A percentile compares a stretch with the other conserved stretches of the same genome.
These are phyloP conservation scores for Tephrocybe sp. DNA, from an alignment of 768 basidiomycete species.

Conservation along the genomic window DNA sequence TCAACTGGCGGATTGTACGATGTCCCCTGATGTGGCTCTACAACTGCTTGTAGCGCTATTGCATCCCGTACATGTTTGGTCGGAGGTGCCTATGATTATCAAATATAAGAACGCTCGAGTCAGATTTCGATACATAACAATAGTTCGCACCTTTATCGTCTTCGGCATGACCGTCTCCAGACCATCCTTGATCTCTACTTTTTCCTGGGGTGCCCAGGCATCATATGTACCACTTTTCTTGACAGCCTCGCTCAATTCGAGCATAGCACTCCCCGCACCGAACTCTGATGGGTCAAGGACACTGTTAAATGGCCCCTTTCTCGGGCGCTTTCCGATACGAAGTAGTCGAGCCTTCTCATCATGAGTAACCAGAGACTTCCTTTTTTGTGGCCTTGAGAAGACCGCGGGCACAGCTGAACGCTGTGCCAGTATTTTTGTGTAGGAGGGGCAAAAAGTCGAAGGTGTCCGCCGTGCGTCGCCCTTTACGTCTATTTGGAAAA, in stretches of 20 bases:
- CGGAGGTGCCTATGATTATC: constrained; percentile 42
- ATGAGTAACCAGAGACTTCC: constrained; percentile 45
- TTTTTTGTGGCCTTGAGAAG: constrained; percentile 53
- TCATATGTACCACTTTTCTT: constrained; percentile 67
- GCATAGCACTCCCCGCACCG: constrained; percentile 59
- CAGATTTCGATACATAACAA: background rate
- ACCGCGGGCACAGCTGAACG: constrained; percentile 89
- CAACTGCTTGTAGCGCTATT: constrained; percentile 65
- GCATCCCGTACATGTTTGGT: constrained; percentile 42
- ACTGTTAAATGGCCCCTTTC: constrained; percentile 72
- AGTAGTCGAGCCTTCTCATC: constrained; percentile 76
- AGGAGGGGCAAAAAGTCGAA: constrained; percentile 53
- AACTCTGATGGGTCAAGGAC: constrained; percentile 67
- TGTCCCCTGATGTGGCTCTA: constrained; percentile 74
- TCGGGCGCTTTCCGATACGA: constrained; percentile 69
- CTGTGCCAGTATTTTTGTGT: constrained; percentile 76
- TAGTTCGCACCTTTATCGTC: constrained; percentile 49
- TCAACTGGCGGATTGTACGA: constrained; percentile 86
- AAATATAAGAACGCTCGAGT: background rate
- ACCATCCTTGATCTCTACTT: constrained; percentile 32
- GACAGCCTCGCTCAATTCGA: constrained; percentile 68
- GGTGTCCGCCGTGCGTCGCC: too few relatives aligned
- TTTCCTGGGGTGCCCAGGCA: constrained; percentile 48
- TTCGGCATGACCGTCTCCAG: constrained; percentile 40
- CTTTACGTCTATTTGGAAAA: constrained; percentile 78